Evolutionary conservation across 2,329 filamentous ascomycete species (phyloP), one percentile per base, ranked within the genome.

Genomic region (Botrytis aclada): DNA sequence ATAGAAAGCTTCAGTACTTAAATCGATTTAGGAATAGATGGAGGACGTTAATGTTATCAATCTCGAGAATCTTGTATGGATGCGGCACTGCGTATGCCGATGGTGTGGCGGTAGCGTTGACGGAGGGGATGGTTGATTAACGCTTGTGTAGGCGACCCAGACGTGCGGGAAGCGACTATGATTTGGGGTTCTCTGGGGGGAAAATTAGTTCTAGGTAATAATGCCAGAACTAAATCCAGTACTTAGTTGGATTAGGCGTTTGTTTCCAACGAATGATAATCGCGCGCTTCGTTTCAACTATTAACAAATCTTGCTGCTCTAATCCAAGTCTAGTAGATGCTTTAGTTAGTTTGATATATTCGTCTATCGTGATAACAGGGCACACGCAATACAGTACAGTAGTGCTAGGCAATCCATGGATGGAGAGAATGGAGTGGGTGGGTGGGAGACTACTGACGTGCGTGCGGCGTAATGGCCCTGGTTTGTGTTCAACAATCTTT

Each of bases 61-160:
- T 66, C 43, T 66, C 64, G 32, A 54, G 16, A 32, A 14, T 39
- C 39, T 39, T 34, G 45, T 66, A 54, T 37, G 34, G 34, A 25
- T 45, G 14, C 37, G 18, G 70, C n/a, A 39, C 60, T 67, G 25
- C 22, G 37, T 61, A n/a, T 45, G 61, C 45, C 70, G 51, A 45
- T 58, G 41, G 22, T 39, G 14, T 45, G 61, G 32, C 70, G 51
- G 39, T 58, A 56, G 37, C 58, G 37, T 71, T 45, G 45, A 60
- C 45, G 74, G 72, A 51, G 56, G 51, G 71, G 64, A 69, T 39
- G 54, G 61, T 61, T 39, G 64, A 72, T 34, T 37, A 72, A 76
- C 74, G 77, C 76, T 78, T 78, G 77, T 72, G 71, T 76, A 76
- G 75, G 75, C 76, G 76, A 79, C 74, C 77, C 76, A 78, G 70